phyloP scores from a whole-genome alignment of 2,329 filamentous ascomycete genomes.

The Apiospora kogelbergensis region DNA sequence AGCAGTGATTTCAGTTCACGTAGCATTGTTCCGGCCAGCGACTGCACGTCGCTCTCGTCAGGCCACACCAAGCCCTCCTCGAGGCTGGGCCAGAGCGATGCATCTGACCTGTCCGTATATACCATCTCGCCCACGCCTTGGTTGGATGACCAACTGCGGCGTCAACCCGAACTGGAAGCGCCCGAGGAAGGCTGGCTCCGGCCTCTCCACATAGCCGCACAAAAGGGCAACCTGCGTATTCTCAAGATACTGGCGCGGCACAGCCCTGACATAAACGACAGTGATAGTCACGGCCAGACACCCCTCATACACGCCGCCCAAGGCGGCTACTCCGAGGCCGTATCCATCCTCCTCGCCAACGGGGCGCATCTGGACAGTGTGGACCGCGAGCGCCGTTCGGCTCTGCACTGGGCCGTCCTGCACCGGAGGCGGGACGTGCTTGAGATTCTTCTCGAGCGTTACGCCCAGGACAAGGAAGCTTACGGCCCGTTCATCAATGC shows the following conservation, averaged over 20 bases:
- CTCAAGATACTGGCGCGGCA: background rate
- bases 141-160: too few species aligned
- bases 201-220: background rate
- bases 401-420: background rate
- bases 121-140: background rate
- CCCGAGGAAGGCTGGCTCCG: background rate
- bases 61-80: background rate
- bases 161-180: too few species aligned
- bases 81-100: background rate
- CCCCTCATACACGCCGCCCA: background rate
- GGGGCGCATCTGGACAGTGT: background rate
- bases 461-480: background rate
- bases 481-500: background rate
- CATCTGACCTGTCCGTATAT: background rate
- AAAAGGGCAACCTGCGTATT: background rate
- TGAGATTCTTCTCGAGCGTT: background rate
- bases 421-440: background rate
- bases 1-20: background rate
- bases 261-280: background rate
- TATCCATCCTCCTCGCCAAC: background rate
- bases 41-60: background rate
- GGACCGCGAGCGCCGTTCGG: background rate
- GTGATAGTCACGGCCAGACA: background rate
- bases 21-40: background rate
- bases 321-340: background rate